Evolutionary conservation across 2,329 filamentous ascomycete species (phyloP).

Genomic region (Monilinia aucupariae): DNA sequence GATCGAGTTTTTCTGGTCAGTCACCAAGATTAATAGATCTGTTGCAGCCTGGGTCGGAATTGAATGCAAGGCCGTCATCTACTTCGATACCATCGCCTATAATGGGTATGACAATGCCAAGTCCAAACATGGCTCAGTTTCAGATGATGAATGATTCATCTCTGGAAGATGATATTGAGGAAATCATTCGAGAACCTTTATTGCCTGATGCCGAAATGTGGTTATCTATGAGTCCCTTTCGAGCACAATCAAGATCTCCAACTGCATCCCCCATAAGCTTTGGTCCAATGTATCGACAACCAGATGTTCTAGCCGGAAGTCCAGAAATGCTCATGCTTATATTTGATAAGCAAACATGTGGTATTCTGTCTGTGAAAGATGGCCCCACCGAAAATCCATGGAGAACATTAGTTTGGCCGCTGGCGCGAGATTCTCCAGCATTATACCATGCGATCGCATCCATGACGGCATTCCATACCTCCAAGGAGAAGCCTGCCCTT

Average conservation of each 20-base stretch:
- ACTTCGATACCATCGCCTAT: conserved; percentile 23
- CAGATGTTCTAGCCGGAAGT: conserved; percentile 45
- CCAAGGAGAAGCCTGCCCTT: conserved; percentile 51
- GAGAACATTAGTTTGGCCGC: conserved; percentile 64
- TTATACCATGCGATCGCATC: conserved; percentile 64
- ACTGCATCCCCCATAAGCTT: conserved; percentile 23
- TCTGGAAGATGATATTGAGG: conserved; percentile 48
- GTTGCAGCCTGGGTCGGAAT: conserved; percentile 44
- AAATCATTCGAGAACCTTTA: conserved; percentile 43
- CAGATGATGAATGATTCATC: conserved; percentile 27
- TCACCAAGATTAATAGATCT: conserved; percentile 45
- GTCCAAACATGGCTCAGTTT: conserved; percentile 26
- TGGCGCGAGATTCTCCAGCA: conserved; percentile 58
- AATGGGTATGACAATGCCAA: conserved; percentile 19
- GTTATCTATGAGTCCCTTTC: conserved; percentile 27
- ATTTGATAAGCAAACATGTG: conserved; percentile 62
- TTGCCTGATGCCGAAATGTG: conserved; percentile 29
- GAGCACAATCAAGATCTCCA: conserved; percentile 25
- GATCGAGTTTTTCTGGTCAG: conserved; percentile 38
- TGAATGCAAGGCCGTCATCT: conserved; percentile 35
- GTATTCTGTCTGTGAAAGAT: conserved; percentile 66
- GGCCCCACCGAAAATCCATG: conserved; percentile 65
- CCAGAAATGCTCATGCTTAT: conserved; percentile 57
- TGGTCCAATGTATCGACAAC: conserved; percentile 41
- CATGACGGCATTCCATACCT: conserved; percentile 64